A percentile compares a stretch with the other conserved stretches of the same genome.
Evolutionary conservation across 768 basidiomycete genomes (phyloP).

Genomic region (Gloeopeniophorella convolvens): DNA sequence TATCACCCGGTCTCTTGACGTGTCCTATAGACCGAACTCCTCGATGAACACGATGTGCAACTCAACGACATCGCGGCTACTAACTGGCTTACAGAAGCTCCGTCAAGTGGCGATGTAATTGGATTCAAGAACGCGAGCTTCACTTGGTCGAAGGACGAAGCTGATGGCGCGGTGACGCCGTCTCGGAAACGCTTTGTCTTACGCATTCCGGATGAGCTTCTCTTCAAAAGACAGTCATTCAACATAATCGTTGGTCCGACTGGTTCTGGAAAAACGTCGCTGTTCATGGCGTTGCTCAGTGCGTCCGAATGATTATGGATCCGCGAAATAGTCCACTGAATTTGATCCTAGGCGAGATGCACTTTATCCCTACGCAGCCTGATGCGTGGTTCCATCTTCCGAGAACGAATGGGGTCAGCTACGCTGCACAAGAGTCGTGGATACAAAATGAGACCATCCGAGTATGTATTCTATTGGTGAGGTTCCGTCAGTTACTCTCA

Average conservation of each 20-base stretch:
- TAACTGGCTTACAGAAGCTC: conserved; percentile 17
- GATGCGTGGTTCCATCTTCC: conserved; percentile 69
- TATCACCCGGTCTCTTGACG: no score
- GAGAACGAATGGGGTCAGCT: conserved; percentile 61
- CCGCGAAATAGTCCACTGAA: no score
- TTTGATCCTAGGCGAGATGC: conserved; percentile 71
- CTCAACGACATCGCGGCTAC: no score
- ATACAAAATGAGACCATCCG: conserved; percentile 73
- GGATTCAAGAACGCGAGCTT: conserved; percentile 52
- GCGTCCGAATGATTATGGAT: no score
- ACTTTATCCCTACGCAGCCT: conserved; percentile 44
- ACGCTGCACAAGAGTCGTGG: conserved; percentile 83
- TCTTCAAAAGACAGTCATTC: conserved; percentile 46
- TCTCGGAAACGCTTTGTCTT: conserved; percentile 45
- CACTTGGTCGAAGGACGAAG: conserved; percentile 42
- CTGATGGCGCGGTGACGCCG: conserved; percentile 35
- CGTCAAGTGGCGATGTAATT: conserved; percentile 26
- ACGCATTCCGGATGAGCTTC: conserved; percentile 42
- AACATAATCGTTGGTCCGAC: conserved; percentile 59
- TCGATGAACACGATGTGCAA: conserved; percentile 23
- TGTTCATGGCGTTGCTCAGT: conserved; percentile 60
- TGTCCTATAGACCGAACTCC: conserved; percentile 28
- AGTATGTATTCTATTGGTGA: conserved; percentile 27
- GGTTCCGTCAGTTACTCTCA: neutral
- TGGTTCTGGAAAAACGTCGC: conserved; percentile 53